A percentile compares a stretch with the other conserved stretches of the same genome.
Evolutionary conservation across 495 filamentous ascomycete genomes (phyloP).

Genomic region (Collariella sp.): DNA sequence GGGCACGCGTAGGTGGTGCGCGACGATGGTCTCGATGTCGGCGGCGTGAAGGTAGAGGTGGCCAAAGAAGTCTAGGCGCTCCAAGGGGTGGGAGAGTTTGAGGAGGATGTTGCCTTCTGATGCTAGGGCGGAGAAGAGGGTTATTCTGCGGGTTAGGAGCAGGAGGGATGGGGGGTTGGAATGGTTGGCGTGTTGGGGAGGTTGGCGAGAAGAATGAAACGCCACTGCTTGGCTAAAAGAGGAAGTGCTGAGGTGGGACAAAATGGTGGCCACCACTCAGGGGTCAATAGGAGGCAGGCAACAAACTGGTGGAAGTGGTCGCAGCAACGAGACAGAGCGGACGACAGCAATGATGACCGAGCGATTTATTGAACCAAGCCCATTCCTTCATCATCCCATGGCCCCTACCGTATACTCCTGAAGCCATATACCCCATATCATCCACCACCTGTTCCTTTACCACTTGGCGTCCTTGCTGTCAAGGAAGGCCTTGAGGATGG

Average conservation of each 20-base stretch:
- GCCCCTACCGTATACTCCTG: not conserved
- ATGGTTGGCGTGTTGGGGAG: too few species aligned
- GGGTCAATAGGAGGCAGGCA: too few species aligned
- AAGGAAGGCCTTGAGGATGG: slow-evolving; percentile 67
- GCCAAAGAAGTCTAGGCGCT: not conserved
- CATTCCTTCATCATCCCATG: not conserved
- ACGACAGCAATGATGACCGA: too few species aligned
- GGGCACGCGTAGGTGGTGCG: not conserved
- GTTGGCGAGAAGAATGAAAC: too few species aligned
- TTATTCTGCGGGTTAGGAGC: not conserved
- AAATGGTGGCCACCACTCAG: too few species aligned
- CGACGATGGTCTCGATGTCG: not conserved
- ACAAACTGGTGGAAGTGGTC: too few species aligned
- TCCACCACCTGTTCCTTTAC: slow-evolving; percentile 33
- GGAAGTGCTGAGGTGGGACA: too few species aligned
- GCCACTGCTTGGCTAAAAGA: too few species aligned
- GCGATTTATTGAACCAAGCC: not conserved
- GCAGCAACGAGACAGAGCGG: too few species aligned
- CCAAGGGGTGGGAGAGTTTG: not conserved
- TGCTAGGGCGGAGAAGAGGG: not conserved
- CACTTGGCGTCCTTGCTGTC: slow-evolving; percentile 61
- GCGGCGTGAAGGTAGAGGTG: not conserved
- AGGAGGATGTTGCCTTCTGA: not conserved
- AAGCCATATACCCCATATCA: not conserved
- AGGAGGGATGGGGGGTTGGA: not conserved